These are phyloP conservation scores for Brasilioporus rufonigricans DNA, from an alignment of 768 basidiomycete species.

Conservation along the genomic window DNA sequence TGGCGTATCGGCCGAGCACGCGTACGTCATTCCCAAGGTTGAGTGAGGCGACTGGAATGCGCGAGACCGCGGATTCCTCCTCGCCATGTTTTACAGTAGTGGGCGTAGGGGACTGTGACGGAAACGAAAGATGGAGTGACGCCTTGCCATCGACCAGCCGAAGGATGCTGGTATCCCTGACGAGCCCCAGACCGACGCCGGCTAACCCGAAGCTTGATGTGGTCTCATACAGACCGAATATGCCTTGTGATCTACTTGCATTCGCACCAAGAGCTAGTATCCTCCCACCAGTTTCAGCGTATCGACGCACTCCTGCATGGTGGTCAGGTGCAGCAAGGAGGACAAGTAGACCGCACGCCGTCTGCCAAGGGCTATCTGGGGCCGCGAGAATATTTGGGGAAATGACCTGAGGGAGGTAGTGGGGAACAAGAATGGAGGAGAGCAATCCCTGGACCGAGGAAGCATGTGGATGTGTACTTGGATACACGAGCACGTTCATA, in stretches of 20 bases:
- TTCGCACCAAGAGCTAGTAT: conserved; percentile 67
- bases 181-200: conserved; percentile 32
- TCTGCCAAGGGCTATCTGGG: conserved; percentile 73
- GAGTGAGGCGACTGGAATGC: conserved; percentile 17
- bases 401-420: conserved; percentile 77
- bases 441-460: conserved; percentile 49
- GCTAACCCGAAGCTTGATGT: conserved; percentile 41
- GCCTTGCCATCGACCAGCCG: conserved; percentile 25
- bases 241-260: conserved; percentile 47
- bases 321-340: conserved; percentile 57
- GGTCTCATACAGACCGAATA: conserved; percentile 32
- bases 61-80: conserved; percentile 1
- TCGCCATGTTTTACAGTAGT: conserved; percentile 10
- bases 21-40: conserved; percentile 13
- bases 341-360: conserved; percentile 74
- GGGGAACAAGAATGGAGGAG: conserved; percentile 57
- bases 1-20: conserved; percentile 20
- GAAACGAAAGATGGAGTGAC: conserved; percentile 27
- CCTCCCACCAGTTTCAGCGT: conserved; percentile 66
- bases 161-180: conserved; percentile 23
- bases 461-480: conserved; percentile 57
- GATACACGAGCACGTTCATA: conserved; percentile 79
- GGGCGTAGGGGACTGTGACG: conserved; percentile 11
- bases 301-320: conserved; percentile 50
- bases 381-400: conserved; percentile 51